Evolutionary conservation across 805 yeast genomes (phyloP), one percentile per base, ranked within the genome.

Genomic region (Metschnikowia lunata): DNA sequence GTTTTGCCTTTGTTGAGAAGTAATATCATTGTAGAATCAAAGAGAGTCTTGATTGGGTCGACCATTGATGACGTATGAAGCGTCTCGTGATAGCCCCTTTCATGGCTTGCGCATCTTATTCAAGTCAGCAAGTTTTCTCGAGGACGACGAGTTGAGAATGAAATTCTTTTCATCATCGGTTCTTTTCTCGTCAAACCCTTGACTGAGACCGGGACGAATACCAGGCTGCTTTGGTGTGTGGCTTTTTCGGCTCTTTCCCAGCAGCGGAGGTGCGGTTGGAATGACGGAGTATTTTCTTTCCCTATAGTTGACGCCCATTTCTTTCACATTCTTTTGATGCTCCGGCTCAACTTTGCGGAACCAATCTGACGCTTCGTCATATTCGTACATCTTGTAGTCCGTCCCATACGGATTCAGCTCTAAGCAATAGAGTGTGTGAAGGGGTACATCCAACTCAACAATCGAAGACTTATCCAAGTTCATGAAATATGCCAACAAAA

Each of bases 331-430:
- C 64, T 74, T 77, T 50, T 69, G 69, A 52, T 77, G 80, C 34
- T 75, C 79, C 11, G 59, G 67, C 45, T 75, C 77, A 4, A 88
- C 83, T 56, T 85, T 79, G 43, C 69, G 76, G 66, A 91, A 91
- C 83, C 88, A 80, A 60, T 89, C 90, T 34, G 74, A 64, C 2
- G 64, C 66, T 54, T 90, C 97, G 56, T 87, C 85, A 66, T 83
- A 91, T 61, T 89, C 96, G 65, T 83, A 91, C 61, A 90, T 72
- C 11, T 85, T 78, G 88, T 96, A 91, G 48, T 88, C 95, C 2
- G 95, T 95, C 2, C 98, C 98, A 63, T 88, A 91, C 0, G 98
- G 97, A 62, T 87, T 88, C 39, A 91, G 89, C 59, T 91, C 97
- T 48, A 91, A 74, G 46, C 91, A 79, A 61, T 90, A 91, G 8